A percentile compares a stretch with the other conserved stretches of the same genome.
Conservation (phyloP, 164 flowering plant species). For the Brasenia schreberi region DNA sequence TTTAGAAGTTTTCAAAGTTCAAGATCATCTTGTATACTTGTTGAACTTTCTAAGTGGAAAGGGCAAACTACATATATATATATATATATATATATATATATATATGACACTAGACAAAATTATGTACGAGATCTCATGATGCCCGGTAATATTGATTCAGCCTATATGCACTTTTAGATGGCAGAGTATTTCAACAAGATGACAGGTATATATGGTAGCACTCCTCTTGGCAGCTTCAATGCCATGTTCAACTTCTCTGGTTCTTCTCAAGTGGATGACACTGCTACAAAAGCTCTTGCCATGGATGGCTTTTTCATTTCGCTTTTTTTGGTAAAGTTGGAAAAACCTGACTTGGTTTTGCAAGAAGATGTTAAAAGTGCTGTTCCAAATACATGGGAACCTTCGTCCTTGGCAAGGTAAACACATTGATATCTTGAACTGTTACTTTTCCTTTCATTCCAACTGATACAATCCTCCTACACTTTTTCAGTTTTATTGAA, state of each 20-base stretch:
- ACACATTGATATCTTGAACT: neutral
- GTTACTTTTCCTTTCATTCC: neutral
- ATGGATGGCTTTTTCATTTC: conserved; percentile 72
- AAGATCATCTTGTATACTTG: no score
- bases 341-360: conserved; percentile 36
- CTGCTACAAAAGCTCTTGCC: conserved; percentile 82
- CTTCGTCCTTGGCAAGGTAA: conserved; percentile 88
- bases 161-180: conserved; percentile 42
- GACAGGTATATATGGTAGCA: conserved; percentile 44
- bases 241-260: conserved; percentile 97
- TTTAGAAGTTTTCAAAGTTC: no score
- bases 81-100: no score
- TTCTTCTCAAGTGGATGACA: conserved; percentile 72
- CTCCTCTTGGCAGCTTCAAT: conserved; percentile 92
- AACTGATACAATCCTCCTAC: conserved; percentile 1
- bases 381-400: conserved; percentile 90
- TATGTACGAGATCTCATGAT: neutral
- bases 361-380: conserved; percentile 62
- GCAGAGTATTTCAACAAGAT: conserved; percentile 63
- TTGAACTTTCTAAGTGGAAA: no score
- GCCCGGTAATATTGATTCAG: neutral
- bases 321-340: conserved; percentile 38
- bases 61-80: no score
- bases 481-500: conserved; percentile 74
- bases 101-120: no score